These are phyloP conservation scores for Liriodendron chinense DNA, from an alignment of 164 flowering plant species.

Conservation along the genomic window DNA sequence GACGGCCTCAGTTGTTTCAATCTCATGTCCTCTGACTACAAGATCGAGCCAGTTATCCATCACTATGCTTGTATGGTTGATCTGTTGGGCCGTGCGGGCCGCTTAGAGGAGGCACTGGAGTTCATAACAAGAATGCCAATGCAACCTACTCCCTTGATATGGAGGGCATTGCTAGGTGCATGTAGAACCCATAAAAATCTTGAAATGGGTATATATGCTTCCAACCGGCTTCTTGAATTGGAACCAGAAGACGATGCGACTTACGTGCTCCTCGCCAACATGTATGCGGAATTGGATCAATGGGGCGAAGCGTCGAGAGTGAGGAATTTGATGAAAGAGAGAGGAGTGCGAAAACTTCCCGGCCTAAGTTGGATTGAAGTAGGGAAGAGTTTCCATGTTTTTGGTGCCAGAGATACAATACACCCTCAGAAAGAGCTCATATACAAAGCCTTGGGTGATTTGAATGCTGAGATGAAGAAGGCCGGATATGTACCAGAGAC, in stretches of 20 bases:
- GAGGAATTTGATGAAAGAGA: conserved; percentile 13
- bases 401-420: conserved; percentile 13
- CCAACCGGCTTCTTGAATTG: conserved; percentile 7
- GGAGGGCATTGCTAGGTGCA: conserved; percentile 19
- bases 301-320: conserved; percentile 13
- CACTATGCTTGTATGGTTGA: conserved; percentile 18
- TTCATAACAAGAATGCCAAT: conserved; percentile 12
- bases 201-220: conserved; percentile 15
- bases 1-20: conserved; percentile 12
- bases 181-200: conserved; percentile 16
- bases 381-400: conserved; percentile 14
- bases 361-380: conserved; percentile 17
- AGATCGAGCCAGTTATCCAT: conserved; percentile 11
- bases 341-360: conserved; percentile 9
- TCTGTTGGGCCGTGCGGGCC: conserved; percentile 15
- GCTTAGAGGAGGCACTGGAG: conserved; percentile 11
- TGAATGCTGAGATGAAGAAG: conserved; percentile 10
- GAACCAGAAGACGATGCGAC: conserved; percentile 16
- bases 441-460: conserved; percentile 8
- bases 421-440: conserved; percentile 20
- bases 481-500: conserved; percentile 15
- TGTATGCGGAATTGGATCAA: conserved; percentile 10
- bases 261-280: conserved; percentile 18
- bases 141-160: conserved; percentile 12
- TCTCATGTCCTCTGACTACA: conserved; percentile 7